Evolutionary conservation across 2,329 filamentous ascomycete species (phyloP).

Genomic region (Fusarium musae): DNA sequence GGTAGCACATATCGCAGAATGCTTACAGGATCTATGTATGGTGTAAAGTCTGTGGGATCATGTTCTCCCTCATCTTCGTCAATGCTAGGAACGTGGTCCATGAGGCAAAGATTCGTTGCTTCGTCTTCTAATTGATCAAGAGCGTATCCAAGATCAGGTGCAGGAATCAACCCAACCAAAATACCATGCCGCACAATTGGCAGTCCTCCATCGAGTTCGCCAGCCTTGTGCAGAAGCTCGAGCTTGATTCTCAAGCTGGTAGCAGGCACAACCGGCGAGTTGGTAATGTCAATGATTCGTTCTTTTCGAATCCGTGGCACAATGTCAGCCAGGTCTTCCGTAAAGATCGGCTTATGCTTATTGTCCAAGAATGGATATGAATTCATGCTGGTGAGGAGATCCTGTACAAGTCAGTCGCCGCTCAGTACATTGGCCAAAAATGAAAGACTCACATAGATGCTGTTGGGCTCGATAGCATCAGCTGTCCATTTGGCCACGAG

Average conservation of each 20-base stretch:
- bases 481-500: constrained; percentile 98
- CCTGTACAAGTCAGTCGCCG: constrained; percentile 58
- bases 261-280: constrained; percentile 82
- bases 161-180: constrained; percentile 90
- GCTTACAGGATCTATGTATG: constrained; percentile 86
- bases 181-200: constrained; percentile 84
- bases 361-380: constrained; percentile 98
- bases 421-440: no score
- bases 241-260: constrained; percentile 81
- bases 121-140: constrained; percentile 86
- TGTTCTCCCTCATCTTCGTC: constrained; percentile 72
- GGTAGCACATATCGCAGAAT: neutral
- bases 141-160: constrained; percentile 92
- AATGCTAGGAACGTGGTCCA: constrained; percentile 74
- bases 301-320: constrained; percentile 79
- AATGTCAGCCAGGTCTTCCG: constrained; percentile 87
- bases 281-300: constrained; percentile 88
- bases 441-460: constrained; percentile 78
- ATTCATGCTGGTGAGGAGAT: constrained; percentile 96
- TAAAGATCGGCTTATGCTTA: constrained; percentile 92
- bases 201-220: constrained; percentile 91
- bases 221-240: constrained; percentile 81
- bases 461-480: constrained; percentile 91
- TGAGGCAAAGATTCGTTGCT: constrained; percentile 78
- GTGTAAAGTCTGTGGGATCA: constrained; percentile 86